A percentile compares a stretch with the other conserved stretches of the same genome.
Evolutionary conservation across 306 rosid species (phyloP).

Genomic region (Castanospermum australe): DNA sequence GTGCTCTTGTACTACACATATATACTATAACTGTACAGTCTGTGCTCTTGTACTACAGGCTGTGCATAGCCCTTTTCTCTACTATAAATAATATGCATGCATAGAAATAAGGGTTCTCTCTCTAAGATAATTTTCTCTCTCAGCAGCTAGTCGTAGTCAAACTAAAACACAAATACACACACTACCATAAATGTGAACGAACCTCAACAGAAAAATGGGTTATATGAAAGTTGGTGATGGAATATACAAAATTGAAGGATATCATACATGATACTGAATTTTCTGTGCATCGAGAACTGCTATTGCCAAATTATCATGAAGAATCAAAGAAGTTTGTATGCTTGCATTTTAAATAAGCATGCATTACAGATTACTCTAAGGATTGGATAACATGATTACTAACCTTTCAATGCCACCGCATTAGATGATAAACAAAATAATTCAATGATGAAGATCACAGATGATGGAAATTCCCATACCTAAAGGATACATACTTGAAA

Average conservation of each 20-base stretch:
- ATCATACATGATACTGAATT: not conserved
- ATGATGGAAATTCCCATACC: conserved; percentile 94
- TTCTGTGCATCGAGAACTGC: not conserved
- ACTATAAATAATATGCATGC: too few species aligned
- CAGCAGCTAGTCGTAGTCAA: not conserved
- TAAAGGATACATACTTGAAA: conserved; percentile 30
- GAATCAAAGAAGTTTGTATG: not conserved
- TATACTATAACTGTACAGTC: too few species aligned
- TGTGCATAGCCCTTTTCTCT: too few species aligned
- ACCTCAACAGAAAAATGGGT: not conserved
- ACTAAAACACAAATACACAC: not conserved
- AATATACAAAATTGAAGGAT: not conserved
- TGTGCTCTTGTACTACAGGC: too few species aligned
- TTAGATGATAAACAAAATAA: conserved; percentile 80
- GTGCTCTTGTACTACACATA: too few species aligned
- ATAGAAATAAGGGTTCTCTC: too few species aligned
- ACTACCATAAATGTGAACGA: not conserved
- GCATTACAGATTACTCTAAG: not conserved
- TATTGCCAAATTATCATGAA: conserved; percentile 13
- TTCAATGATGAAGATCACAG: conserved; percentile 72
- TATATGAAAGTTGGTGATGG: not conserved
- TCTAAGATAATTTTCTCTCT: too few species aligned
- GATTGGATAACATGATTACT: conserved; percentile 18
- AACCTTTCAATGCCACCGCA: conserved; percentile 79
- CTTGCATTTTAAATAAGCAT: not conserved